A percentile compares a stretch with the other conserved stretches of the same genome.
These are phyloP conservation scores for Podospora didyma DNA, from an alignment of 495 filamentous ascomycete genomes.

Conservation along the genomic window DNA sequence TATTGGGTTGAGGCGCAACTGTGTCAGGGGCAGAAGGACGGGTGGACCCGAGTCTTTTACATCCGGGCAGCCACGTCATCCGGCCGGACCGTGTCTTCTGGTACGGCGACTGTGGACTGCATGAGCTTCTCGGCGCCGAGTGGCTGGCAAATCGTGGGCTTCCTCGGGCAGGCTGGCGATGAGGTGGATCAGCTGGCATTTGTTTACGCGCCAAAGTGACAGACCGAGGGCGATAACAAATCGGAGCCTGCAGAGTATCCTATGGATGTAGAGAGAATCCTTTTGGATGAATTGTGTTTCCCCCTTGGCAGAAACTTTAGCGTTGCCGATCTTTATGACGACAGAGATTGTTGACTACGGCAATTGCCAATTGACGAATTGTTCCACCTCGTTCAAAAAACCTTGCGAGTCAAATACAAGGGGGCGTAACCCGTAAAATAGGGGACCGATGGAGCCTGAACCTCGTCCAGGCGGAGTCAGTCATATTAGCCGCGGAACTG, in stretches of 20 bases:
- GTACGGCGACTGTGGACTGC: slow-evolving; percentile 48
- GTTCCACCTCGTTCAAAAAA: too few relatives aligned
- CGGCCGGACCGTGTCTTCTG: slow-evolving; percentile 46
- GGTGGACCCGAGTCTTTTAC: slow-evolving; percentile 53
- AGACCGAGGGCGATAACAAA: background rate
- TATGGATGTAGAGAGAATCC: too few relatives aligned
- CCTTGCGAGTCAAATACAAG: too few relatives aligned
- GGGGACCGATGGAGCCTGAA: background rate
- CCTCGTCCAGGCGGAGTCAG: background rate
- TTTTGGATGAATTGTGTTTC: background rate
- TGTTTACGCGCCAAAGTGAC: slow-evolving; percentile 38
- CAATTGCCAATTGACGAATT: too few relatives aligned
- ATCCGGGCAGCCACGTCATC: slow-evolving; percentile 49
- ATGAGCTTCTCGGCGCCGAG: slow-evolving; percentile 42
- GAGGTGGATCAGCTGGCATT: slow-evolving; percentile 59
- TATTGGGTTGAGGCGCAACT: slow-evolving; percentile 47
- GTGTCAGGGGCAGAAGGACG: slow-evolving; percentile 48
- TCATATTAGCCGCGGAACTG: background rate
- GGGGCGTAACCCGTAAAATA: too few relatives aligned
- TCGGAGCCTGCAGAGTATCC: background rate
- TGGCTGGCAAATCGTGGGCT: slow-evolving; percentile 57
- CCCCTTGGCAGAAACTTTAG: background rate
- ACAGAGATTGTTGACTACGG: too few relatives aligned
- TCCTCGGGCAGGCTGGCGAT: slow-evolving; percentile 52
- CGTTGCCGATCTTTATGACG: background rate